Evolutionary conservation across 2,329 filamentous ascomycete genomes (phyloP), one percentile per base, ranked within the genome.

Genomic region (Plenodomus lindquistii): DNA sequence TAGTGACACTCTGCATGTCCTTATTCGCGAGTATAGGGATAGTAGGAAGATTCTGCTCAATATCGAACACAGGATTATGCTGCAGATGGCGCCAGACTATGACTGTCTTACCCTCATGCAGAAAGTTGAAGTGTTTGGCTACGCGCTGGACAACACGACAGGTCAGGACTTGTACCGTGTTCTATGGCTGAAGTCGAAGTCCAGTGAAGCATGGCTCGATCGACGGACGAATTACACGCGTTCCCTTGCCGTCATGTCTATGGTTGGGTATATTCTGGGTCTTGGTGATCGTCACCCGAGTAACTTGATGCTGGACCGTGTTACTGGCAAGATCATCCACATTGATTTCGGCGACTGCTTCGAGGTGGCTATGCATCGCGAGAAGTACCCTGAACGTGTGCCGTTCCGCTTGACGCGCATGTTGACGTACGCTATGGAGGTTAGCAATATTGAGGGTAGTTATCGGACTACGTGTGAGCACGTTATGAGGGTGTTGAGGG

Each of bases 271-370:
- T 73, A 97, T 99, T 57, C 85, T 99, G 18, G 95, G 94, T 51
- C 80, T 99, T 13, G 94, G 94, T 45, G 94, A 99, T 76, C 87
- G 95, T 40, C 94, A 99, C 75, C 95, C 95, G 31, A 97, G 91
- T 52, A 99, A 99, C 73, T 77, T 99, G 66, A 95, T 99, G 88
- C 86, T 99, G 35, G 94, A 99, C 73, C 88, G 91, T 34, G 85
- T 95, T 52, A 97, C 93, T 1, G 94, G 94, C 69, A 96, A 96
- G 78, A 94, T 99, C 55, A 87, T 99, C 58, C 94, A 99, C 71
- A 97, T 99, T 63, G 94, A 99, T 78, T 99, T 99, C 66, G 95
- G 94, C 62, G 94, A 99, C 76, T 99, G 94, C 72, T 99, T 99
- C 76, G 94, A 99, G 73, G 91, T 99, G 44, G 94, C 95, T 20